Evolutionary conservation across 257 asterid genomes (phyloP).

Genomic region (Ligustrum vulgare): DNA sequence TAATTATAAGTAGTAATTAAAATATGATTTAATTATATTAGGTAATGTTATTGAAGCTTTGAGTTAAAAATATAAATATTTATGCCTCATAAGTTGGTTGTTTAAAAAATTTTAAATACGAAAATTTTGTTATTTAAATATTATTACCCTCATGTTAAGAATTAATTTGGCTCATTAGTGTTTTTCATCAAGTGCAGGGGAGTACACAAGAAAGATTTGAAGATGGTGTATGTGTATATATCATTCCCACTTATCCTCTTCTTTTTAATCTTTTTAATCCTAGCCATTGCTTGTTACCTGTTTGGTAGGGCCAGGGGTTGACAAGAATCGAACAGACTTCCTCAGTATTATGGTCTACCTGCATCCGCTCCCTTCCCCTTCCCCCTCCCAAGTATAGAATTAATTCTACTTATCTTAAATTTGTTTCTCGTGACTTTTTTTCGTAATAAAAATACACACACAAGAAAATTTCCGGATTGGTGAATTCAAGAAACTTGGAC

Average conservation of each 20-base stretch:
- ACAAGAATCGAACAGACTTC: conserved; percentile 22
- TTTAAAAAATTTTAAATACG: too few species aligned
- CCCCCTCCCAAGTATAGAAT: conserved; percentile 36
- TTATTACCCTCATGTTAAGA: not conserved
- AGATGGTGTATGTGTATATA: conserved; percentile 53
- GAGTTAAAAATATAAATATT: not conserved
- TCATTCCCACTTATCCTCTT: conserved; percentile 61
- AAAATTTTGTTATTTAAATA: too few species aligned
- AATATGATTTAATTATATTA: too few species aligned
- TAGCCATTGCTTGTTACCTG: conserved; percentile 55
- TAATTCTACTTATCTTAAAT: not conserved
- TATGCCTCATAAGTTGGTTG: not conserved
- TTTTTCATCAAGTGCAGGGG: not conserved
- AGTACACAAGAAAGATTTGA: not conserved
- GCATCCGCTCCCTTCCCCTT: conserved; percentile 43
- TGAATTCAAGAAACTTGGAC: too few species aligned
- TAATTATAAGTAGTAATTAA: too few species aligned
- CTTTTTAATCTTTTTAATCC: conserved; percentile 44
- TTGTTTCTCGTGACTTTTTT: too few species aligned
- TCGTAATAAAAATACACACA: too few species aligned
- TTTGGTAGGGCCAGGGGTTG: conserved; percentile 52
- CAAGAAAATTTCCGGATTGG: too few species aligned
- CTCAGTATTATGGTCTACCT: conserved; percentile 52
- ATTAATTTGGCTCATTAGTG: too few species aligned
- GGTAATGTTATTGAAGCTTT: too few species aligned